Evolutionary conservation across 805 yeast species (phyloP).

Genomic region (Lachancea sp.): DNA sequence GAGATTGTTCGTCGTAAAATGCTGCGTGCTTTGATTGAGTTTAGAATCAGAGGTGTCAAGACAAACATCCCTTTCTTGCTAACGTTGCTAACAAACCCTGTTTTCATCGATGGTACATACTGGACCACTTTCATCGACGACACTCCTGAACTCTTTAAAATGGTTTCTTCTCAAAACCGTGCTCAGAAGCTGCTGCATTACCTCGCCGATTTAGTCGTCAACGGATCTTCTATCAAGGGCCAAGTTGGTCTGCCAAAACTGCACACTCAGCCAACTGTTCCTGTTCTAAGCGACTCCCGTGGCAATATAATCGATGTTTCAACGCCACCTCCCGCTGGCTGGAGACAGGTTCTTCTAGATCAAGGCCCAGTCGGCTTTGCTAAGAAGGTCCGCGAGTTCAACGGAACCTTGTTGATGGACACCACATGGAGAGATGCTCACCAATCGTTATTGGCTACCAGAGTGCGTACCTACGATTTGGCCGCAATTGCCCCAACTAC

Average conservation of each 20-base stretch:
- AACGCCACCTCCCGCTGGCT: constrained; percentile 56
- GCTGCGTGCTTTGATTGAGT: constrained; percentile 94
- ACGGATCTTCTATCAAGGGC: constrained; percentile 94
- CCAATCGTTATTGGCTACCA: constrained; percentile 93
- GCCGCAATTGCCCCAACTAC: constrained; percentile 91
- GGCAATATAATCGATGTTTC: constrained; percentile 59
- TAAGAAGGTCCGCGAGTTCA: constrained; percentile 70
- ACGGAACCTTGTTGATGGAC: constrained; percentile 92
- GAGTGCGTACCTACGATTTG: constrained; percentile 92
- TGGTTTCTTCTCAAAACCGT: constrained; percentile 93
- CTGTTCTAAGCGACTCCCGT: constrained; percentile 55
- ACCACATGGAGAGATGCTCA: constrained; percentile 99
- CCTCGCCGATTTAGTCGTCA: constrained; percentile 88
- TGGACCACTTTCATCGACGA: constrained; percentile 99
- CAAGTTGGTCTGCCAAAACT: constrained; percentile 91
- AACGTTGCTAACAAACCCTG: constrained; percentile 83
- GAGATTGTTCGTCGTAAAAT: constrained; percentile 97
- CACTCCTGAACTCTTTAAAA: constrained; percentile 90
- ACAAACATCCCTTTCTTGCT: constrained; percentile 95
- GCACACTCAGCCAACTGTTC: constrained; percentile 66
- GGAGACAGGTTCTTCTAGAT: constrained; percentile 82
- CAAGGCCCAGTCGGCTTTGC: constrained; percentile 91
- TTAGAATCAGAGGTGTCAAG: constrained; percentile 98
- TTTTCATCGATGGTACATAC: constrained; percentile 78
- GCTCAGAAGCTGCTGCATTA: constrained; percentile 90